Evolutionary conservation across 805 yeast species (phyloP).

Genomic region (Kodamaea laetipori): DNA sequence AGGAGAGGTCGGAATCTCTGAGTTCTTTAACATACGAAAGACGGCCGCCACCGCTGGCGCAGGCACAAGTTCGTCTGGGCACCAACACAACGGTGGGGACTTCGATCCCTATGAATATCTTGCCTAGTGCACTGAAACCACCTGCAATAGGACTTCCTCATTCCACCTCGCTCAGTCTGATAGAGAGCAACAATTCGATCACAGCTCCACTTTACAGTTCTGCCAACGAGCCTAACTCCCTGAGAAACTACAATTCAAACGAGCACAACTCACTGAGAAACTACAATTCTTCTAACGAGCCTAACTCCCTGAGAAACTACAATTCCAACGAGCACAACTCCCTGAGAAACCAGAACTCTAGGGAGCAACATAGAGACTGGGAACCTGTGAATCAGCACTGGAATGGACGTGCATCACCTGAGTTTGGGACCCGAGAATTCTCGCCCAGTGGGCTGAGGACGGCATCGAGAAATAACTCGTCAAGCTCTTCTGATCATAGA

Average conservation of each 20-base stretch:
- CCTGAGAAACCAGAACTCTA: not conserved
- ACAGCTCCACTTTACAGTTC: not conserved
- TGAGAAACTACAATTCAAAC: conserved; percentile 1
- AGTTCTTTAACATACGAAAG: conserved; percentile 10
- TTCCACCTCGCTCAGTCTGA: not conserved
- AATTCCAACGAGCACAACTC: too few relatives aligned
- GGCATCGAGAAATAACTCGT: conserved; percentile 1
- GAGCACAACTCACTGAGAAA: too few relatives aligned
- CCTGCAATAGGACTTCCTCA: not conserved
- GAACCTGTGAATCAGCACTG: not conserved
- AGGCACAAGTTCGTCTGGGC: not conserved
- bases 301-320: conserved; percentile 1
- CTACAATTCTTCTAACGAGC: not conserved
- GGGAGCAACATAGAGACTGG: not conserved
- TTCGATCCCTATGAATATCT: conserved; percentile 1
- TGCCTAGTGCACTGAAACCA: conserved; percentile 1
- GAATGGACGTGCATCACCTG: not conserved
- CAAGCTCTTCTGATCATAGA: conserved; percentile 1
- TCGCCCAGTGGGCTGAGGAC: not conserved
- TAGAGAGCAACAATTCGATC: not conserved
- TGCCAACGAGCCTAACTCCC: not conserved
- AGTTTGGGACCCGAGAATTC: not conserved
- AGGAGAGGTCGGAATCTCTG: conserved; percentile 9
- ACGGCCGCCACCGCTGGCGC: not conserved
- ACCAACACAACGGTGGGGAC: not conserved